Evolutionary conservation across 805 yeast genomes (phyloP), one percentile per base, ranked within the genome.

Genomic region (Ascoidea rubescens): DNA sequence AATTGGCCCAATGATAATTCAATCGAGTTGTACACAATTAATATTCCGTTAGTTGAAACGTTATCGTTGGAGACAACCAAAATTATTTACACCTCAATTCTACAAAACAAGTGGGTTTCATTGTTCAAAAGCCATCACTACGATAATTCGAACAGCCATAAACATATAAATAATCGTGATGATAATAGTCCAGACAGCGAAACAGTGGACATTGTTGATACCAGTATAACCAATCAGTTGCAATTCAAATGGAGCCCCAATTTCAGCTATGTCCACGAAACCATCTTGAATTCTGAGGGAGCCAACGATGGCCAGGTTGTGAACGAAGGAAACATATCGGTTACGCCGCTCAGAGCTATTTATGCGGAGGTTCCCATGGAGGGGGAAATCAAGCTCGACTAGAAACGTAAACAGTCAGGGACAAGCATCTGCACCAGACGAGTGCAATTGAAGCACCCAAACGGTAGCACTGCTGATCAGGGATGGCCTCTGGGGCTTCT

Each of bases 161-260:
- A 37, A 4, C 43, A 57, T 14, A 53, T 50, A 44, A 54, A 52
- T 8, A 42, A 53, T 3, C 28, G 28, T 21, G 28, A 21, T 21
- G 49, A 51, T 2, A 55, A 56, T 6, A 48, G 58, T 10, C 50
- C 54, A 12, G 50, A 51, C 31, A 48, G 48, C 10, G 43, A 54
- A 2, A 61, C 63, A 5, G 61, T 60, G 4, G 81, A 77, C 55
- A 76, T 79, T 51, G 75, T 78, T 46, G 80, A 74, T 57, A 74
- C 70, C 21, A 66, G 72, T 4, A 68, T 69, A 31, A 63, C 67
- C 28, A 68, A 76, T 21, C 62, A 67, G 54, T 70, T 75, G 32
- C 72, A 76, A 52, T 93, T 80, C 67, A 70, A 69, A 55, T 91
- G 99, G 99, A 72, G 73, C 47, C 99, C 99, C 0, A 79, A 89